These are phyloP conservation scores for Coemansia sp. DNA, from an alignment of 192 early-diverging fungal species.

Conservation along the genomic window DNA sequence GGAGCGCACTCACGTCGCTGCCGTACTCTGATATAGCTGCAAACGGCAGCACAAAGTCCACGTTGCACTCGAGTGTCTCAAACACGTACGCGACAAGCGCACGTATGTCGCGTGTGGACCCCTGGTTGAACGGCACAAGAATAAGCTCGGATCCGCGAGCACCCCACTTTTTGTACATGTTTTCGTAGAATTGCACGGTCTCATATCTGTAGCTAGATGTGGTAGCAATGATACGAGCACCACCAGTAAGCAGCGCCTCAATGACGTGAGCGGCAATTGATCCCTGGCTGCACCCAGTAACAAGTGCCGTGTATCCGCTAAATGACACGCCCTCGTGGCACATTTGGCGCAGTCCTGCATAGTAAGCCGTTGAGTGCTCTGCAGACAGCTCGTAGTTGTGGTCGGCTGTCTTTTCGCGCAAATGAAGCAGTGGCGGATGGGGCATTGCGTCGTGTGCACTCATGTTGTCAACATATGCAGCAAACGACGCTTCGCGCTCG, in stretches of 20 bases:
- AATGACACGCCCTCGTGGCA: constrained; percentile 75
- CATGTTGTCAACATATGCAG: constrained; percentile 80
- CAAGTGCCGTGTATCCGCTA: constrained; percentile 72
- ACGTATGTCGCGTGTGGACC: constrained; percentile 75
- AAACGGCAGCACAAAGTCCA: constrained; percentile 94
- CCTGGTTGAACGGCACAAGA: constrained; percentile 95
- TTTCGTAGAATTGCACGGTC: constrained; percentile 80
- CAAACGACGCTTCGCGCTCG: constrained; percentile 76
- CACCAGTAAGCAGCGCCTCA: constrained; percentile 77
- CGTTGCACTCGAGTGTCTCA: constrained; percentile 73
- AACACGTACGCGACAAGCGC: constrained; percentile 82
- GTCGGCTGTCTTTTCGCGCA: constrained; percentile 21
- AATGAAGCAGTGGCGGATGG: constrained; percentile 28
- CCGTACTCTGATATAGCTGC: constrained; percentile 87
- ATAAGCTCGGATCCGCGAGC: constrained; percentile 81
- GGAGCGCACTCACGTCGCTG: constrained; percentile 77
- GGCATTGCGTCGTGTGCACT: constrained; percentile 56
- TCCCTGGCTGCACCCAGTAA: constrained; percentile 87
- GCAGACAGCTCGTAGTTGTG: constrained; percentile 28
- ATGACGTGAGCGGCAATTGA: constrained; percentile 88
- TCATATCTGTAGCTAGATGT: constrained; percentile 76
- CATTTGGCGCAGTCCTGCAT: constrained; percentile 62
- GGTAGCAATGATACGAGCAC: constrained; percentile 65
- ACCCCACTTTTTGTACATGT: constrained; percentile 79
- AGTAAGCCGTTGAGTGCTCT: constrained; percentile 10